Base-by-base conservation (phyloP, 1,139 yeast species). In the Debaryomycetaceae sp. region DNA sequence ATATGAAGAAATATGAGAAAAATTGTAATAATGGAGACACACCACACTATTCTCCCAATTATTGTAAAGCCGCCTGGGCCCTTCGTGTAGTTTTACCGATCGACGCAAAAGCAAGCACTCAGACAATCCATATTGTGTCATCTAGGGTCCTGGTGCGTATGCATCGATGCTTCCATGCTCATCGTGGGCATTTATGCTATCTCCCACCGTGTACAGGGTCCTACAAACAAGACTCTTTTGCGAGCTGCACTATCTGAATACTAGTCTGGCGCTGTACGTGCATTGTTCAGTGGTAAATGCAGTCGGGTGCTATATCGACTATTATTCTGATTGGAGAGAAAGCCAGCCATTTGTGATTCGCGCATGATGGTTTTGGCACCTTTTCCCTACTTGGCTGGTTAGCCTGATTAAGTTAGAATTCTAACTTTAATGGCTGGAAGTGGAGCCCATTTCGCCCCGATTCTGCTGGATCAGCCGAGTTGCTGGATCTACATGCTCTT, bases 391-490 rank as follows among this genome's bases (percentile, higher is more conserved):
- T 27, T 27, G 31, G 31, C 31, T 27, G 31, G 31, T 27, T 27
- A 27, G 31, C 8, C 31, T 7, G 11, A 27, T 27, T 27, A 4
- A 27, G 31, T 22, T 14, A 20, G n/a, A 4, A 4, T 17, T 17
- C 9, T 33, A 24, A 31, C 22, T 23, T 24, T 24, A 29, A 40
- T 39, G 49, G 52, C 52, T 49, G 52, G 50, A 38, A 39, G 14
- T 24, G 20, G 24, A 11, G 39, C 49, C 49, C 42, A 24, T 42
- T 45, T 45, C 11, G 41, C 46, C 34, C 38, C 41, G 42, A 44
- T 34, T 39, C 43, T 29, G 44, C 52, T 47, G 46, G 44, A 45
- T 45, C 47, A 45, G 44, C 42, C 20, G 35, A 37, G 7, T 38
- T 39, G 34, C 38, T 33, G n/a, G 36, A 39, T 40, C 37, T 11